These are phyloP conservation scores for Termitomyces sp. DNA, from an alignment of 768 basidiomycete species.

Conservation along the genomic window DNA sequence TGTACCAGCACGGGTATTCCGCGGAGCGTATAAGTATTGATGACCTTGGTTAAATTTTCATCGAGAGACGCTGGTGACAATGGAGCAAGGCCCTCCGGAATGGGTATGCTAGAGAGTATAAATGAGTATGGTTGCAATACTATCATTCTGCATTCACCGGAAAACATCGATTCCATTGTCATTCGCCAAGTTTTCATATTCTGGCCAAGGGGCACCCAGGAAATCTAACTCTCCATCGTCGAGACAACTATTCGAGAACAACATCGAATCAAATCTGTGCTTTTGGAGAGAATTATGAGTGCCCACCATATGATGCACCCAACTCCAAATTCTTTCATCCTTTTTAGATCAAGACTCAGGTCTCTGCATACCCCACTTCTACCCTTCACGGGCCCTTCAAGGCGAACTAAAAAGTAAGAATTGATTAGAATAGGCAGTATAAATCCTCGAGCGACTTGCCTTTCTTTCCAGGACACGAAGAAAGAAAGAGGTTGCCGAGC, in stretches of 20 bases:
- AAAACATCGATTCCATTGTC: slow-evolving; percentile 73
- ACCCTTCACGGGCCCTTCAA: slow-evolving; percentile 72
- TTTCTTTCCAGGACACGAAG: slow-evolving; percentile 95
- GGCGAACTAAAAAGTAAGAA: slow-evolving; percentile 43
- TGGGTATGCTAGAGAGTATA: slow-evolving; percentile 55
- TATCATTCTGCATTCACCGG: slow-evolving; percentile 37
- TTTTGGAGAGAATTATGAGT: not conserved
- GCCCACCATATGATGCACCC: slow-evolving; percentile 79
- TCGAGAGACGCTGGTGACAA: slow-evolving; percentile 53
- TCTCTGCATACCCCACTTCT: slow-evolving; percentile 81
- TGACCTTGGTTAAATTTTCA: slow-evolving; percentile 55
- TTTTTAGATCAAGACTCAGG: slow-evolving; percentile 64
- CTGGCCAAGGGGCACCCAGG: slow-evolving; percentile 81
- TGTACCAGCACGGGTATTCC: slow-evolving; percentile 78
- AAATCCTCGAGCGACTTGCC: slow-evolving; percentile 31
- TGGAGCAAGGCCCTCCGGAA: slow-evolving; percentile 87
- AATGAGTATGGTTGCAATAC: slow-evolving; percentile 5
- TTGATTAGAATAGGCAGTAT: not conserved
- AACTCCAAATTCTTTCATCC: slow-evolving; percentile 72
- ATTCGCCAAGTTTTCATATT: slow-evolving; percentile 62
- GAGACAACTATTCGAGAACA: slow-evolving; percentile 53
- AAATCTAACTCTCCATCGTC: slow-evolving; percentile 81
- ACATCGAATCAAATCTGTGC: not conserved
- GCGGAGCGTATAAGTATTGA: slow-evolving; percentile 65
- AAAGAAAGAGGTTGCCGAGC: slow-evolving; percentile 84